Conservation (phyloP, 1,284 basidiomycete species). For the Leccinum huronense region DNA sequence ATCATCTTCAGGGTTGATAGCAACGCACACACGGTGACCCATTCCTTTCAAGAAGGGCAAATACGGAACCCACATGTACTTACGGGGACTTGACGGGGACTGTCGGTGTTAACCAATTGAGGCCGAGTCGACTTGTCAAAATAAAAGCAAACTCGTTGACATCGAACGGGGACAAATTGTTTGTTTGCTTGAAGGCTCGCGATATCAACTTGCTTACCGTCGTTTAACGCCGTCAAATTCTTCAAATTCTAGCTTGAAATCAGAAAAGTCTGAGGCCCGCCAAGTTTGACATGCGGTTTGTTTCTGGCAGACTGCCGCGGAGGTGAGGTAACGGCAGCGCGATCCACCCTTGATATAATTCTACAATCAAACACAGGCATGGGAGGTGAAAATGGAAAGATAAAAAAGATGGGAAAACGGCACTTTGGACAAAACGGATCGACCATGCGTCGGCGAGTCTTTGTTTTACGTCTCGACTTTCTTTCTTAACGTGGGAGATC, state of each 20-base stretch:
- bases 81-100: not conserved
- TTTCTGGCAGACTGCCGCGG: not conserved
- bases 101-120: not conserved
- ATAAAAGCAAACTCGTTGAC: not conserved
- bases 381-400: not conserved
- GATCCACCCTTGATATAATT: not conserved
- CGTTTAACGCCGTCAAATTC: not conserved
- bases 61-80: not conserved
- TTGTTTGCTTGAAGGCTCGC: not conserved
- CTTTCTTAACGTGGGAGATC: constrained; percentile 2
- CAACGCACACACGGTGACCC: not conserved
- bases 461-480: constrained; percentile 26
- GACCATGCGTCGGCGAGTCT: constrained; percentile 27
- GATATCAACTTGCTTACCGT: not conserved
- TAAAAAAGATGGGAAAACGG: not conserved
- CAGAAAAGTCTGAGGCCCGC: not conserved
- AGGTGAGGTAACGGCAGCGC: not conserved
- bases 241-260: not conserved
- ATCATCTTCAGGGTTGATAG: constrained; percentile 8
- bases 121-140: not conserved
- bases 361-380: not conserved
- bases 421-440: not conserved
- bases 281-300: not conserved
- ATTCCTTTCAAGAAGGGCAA: not conserved
- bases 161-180: not conserved